These are phyloP conservation scores for Phalaenopsis equestris DNA, from an alignment of 106 monocot species.

Conservation along the genomic window DNA sequence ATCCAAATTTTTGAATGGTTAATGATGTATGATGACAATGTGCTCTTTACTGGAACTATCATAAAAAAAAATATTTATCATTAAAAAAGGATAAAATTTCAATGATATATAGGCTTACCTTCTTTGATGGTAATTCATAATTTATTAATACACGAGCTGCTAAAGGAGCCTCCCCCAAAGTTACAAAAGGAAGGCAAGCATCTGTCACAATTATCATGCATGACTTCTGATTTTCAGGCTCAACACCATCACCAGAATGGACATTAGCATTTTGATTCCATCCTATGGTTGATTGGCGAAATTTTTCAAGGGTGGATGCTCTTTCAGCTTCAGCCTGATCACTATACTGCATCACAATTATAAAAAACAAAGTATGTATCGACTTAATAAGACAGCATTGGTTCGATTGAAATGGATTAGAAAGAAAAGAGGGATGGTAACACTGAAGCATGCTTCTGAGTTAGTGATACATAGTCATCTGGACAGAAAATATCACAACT, in stretches of 20 bases:
- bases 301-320: slow-evolving; percentile 45
- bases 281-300: slow-evolving; percentile 37
- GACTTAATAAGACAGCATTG: neutral
- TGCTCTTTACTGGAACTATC: neutral
- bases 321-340: slow-evolving; percentile 60
- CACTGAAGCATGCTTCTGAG: neutral
- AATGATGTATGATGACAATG: neutral
- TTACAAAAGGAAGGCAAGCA: slow-evolving; percentile 53
- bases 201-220: slow-evolving; percentile 62
- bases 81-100: neutral
- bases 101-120: slow-evolving; percentile 22
- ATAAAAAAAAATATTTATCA: neutral
- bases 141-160: slow-evolving; percentile 58
- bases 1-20: neutral
- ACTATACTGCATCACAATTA: slow-evolving; percentile 48
- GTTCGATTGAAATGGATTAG: neutral
- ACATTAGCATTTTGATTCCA: slow-evolving; percentile 38
- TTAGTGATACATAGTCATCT: neutral
- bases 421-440: neutral
- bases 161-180: slow-evolving; percentile 44
- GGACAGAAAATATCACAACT: neutral
- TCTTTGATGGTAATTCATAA: slow-evolving; percentile 63
- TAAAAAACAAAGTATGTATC: neutral
- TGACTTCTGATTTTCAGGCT: slow-evolving; percentile 30
- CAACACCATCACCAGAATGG: slow-evolving; percentile 23